Evolutionary conservation across 2,329 filamentous ascomycete species (phyloP).

Genomic region (Dryadomyces quercus-mongolicae): DNA sequence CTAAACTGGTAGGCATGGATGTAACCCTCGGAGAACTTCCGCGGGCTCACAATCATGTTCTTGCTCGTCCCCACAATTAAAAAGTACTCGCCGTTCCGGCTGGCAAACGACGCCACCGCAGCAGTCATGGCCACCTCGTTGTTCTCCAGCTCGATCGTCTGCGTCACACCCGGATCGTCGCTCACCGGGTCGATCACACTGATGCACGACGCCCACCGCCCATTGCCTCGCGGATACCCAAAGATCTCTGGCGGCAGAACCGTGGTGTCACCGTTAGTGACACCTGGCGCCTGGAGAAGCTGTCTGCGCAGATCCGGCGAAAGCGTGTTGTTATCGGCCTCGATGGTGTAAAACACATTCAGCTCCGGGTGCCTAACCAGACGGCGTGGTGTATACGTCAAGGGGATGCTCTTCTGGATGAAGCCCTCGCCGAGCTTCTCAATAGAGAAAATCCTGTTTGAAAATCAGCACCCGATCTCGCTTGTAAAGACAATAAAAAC

Average conservation of each 20-base stretch:
- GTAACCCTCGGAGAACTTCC: slow-evolving; percentile 65
- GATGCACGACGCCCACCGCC: slow-evolving; percentile 93
- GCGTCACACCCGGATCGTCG: slow-evolving; percentile 56
- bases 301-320: slow-evolving; percentile 65
- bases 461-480: slow-evolving; percentile 19
- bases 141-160: slow-evolving; percentile 69
- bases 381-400: slow-evolving; percentile 82
- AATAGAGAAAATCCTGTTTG: slow-evolving; percentile 79
- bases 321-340: slow-evolving; percentile 85
- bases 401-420: slow-evolving; percentile 71
- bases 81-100: slow-evolving; percentile 80
- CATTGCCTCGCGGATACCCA: slow-evolving; percentile 70
- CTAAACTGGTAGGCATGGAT: slow-evolving; percentile 88
- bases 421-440: slow-evolving; percentile 78
- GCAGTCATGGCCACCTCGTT: slow-evolving; percentile 89
- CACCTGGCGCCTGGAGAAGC: slow-evolving; percentile 58
- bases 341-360: slow-evolving; percentile 85
- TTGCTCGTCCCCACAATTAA: slow-evolving; percentile 91
- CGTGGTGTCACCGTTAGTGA: slow-evolving; percentile 59
- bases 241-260: slow-evolving; percentile 71
- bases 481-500: background rate
- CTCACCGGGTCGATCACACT: slow-evolving; percentile 76
- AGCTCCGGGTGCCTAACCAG: slow-evolving; percentile 81
- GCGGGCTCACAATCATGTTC: slow-evolving; percentile 70
- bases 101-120: slow-evolving; percentile 73